Base-by-base conservation (phyloP, 2,329 filamentous ascomycete species). In the Xylaria sp. region DNA sequence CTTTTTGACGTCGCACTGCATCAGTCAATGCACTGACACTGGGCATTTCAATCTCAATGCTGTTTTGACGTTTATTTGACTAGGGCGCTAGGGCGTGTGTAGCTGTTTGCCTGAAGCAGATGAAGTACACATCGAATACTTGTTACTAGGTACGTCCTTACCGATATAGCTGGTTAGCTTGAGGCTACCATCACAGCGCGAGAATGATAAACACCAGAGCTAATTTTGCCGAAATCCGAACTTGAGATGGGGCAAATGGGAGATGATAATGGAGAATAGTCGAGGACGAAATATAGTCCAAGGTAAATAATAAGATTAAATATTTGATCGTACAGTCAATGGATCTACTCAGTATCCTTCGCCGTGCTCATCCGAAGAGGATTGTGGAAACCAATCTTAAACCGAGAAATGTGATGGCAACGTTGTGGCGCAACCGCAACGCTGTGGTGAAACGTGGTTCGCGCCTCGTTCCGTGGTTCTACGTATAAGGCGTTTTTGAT, bases 191-290 rank as follows among this genome's bases (percentile, higher is more conserved):
- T 25, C 35, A 28, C 19, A 40, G 19, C 51, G 28, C 35, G 8
- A 28, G 12, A 46, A 25, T 4, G 43, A 46, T 28, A 28, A 28
- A 8, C 5, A 28, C 14, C 14, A 12, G 23, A 28, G 21, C 21
- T 14, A 19, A 2, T 14, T 6, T 38, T 45, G 37, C 60, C 45
- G 60, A 60, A 45, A 51, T 40, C 50, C 45, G 49, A 53, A 42
- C 47, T 42, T 58, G 53, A 40, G 53, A 47, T 19, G 12, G 8
- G 4, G 21, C 31, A 47, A 19, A 35, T 21, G 33, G 23, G 52
- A 19, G 15, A 17, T n/a, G 31, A 61, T 25, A 15, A 14, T n/a
- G 17, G 11, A 43, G n/a, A n/a, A n/a, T n/a, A 35, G 25, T 23
- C 15, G 11, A 31, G 4, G 28, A 31, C 9, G 28, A 31, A 31